These are phyloP conservation scores for Azolla pinnata DNA, from an alignment of 75 land plant species.

Conservation along the genomic window DNA sequence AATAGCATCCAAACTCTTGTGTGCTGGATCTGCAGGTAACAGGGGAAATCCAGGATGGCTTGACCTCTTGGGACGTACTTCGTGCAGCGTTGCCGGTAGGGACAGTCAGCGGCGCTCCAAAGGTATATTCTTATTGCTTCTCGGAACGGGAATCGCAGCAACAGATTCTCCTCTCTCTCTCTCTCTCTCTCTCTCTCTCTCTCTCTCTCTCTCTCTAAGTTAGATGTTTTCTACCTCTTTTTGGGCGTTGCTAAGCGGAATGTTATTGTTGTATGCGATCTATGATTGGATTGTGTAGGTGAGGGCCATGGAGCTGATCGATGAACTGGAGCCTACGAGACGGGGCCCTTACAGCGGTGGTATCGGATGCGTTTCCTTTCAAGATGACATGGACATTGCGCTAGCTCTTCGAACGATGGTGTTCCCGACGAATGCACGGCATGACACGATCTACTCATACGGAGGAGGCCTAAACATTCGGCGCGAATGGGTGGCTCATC, in stretches of 20 bases:
- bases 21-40: slow-evolving; percentile 81
- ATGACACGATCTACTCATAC: slow-evolving; percentile 79
- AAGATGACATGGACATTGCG: slow-evolving; percentile 90
- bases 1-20: no score
- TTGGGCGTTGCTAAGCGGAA: no score
- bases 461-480: slow-evolving; percentile 41
- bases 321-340: slow-evolving; percentile 73
- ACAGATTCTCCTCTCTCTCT: no score
- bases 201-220: no score
- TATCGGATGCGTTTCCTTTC: slow-evolving; percentile 78
- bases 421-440: slow-evolving; percentile 47
- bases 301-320: slow-evolving; percentile 97
- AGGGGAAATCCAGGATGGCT: slow-evolving; percentile 62
- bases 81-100: slow-evolving; percentile 97
- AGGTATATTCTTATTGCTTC: slow-evolving; percentile 53
- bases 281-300: no score
- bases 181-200: no score
- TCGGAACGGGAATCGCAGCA: no score
- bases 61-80: slow-evolving; percentile 87
- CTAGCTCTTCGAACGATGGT: slow-evolving; percentile 87
- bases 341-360: slow-evolving; percentile 99
- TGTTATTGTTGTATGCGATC: no score
- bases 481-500: slow-evolving; percentile 82
- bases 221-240: no score
- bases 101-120: slow-evolving; percentile 98